phyloP scores from a whole-genome alignment of 1,139 yeast genomes.

The Tardiomyces blankii region DNA sequence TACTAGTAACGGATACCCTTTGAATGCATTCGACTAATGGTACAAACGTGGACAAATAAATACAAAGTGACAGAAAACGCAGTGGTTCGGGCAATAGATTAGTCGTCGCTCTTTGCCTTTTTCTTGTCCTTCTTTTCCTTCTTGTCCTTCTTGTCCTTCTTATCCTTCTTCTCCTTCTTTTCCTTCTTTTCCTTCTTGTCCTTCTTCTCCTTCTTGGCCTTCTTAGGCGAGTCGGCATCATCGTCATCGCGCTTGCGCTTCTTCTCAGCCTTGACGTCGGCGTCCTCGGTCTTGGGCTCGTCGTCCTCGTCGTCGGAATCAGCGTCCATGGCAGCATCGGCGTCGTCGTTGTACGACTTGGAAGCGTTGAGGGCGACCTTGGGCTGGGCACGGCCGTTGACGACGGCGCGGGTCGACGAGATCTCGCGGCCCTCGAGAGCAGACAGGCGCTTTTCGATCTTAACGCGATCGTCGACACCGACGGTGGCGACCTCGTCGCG shows the following conservation, averaged over 20 bases:
- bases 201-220: slow-evolving; percentile 13
- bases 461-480: slow-evolving; percentile 84
- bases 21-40: not conserved
- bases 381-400: slow-evolving; percentile 32
- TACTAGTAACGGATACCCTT: not conserved
- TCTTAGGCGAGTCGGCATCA: slow-evolving; percentile 16
- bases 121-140: slow-evolving; percentile 14
- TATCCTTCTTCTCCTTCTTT: slow-evolving; percentile 17
- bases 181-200: slow-evolving; percentile 26
- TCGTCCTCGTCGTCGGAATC: slow-evolving; percentile 15
- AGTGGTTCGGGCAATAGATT: not conserved
- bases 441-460: slow-evolving; percentile 90
- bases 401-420: slow-evolving; percentile 22
- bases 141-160: slow-evolving; percentile 12
- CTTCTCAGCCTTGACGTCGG: slow-evolving; percentile 9
- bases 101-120: slow-evolving; percentile 13
- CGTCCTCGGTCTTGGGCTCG: slow-evolving; percentile 12
- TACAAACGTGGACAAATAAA: not conserved
- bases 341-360: slow-evolving; percentile 87
- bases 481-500: slow-evolving; percentile 91
- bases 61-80: not conserved
- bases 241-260: slow-evolving; percentile 23
- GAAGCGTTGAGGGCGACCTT: slow-evolving; percentile 79
- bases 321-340: slow-evolving; percentile 46
- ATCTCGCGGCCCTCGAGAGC: slow-evolving; percentile 82